Percentiles rank a stretch among this genome's conserved stretches.
phyloP scores from a whole-genome alignment of 108 stramenopile genomes.

The Skeletonema marinoi region DNA sequence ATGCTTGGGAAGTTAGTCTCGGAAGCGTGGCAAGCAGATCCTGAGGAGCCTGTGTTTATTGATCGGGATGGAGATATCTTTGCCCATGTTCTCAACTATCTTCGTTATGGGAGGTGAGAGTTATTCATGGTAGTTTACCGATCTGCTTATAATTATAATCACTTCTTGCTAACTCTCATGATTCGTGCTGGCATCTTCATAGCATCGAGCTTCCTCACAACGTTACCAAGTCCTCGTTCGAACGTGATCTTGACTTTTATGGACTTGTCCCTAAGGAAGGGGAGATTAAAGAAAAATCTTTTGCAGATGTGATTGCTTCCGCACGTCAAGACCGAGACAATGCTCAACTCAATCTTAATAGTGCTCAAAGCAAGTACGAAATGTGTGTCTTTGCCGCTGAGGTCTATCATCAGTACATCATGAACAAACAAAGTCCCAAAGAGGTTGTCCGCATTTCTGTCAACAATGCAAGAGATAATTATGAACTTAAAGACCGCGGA shows the following conservation, averaged over 20 bases:
- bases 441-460: too few species aligned
- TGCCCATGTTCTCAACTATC: constrained; percentile 23
- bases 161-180: too few species aligned
- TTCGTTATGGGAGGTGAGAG: constrained; percentile 20
- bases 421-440: too few species aligned
- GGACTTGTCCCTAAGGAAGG: background rate
- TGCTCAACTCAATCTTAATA: background rate
- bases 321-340: background rate
- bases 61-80: constrained; percentile 24
- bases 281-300: background rate
- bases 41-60: constrained; percentile 14
- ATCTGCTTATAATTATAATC: background rate
- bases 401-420: background rate
- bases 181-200: background rate
- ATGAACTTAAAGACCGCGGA: too few species aligned
- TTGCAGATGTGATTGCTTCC: background rate
- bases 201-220: constrained; percentile 12
- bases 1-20: constrained; percentile 26
- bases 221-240: constrained; percentile 1
- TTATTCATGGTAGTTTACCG: background rate
- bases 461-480: too few species aligned
- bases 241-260: constrained; percentile 15
- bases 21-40: constrained; percentile 23
- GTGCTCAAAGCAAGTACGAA: background rate
- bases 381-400: constrained; percentile 1